Percentiles rank a stretch among this genome's conserved stretches.
Evolutionary conservation across 371 early-diverging fungal species (phyloP).

Genomic region (Mucor circinelloides): DNA sequence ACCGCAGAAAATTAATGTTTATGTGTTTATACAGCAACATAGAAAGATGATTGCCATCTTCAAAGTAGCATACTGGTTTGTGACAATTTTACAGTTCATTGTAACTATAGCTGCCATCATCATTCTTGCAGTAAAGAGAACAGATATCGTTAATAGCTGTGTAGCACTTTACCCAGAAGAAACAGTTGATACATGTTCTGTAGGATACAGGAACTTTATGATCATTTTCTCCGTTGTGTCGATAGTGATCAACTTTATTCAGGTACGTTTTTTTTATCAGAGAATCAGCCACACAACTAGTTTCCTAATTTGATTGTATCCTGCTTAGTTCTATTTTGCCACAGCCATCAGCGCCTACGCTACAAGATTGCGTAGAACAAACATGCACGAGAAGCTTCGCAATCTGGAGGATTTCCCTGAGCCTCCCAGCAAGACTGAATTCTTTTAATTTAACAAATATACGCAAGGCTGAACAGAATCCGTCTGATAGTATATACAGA

Average conservation of each 20-base stretch:
- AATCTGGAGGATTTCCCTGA: constrained; percentile 38
- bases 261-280: constrained; percentile 22
- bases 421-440: constrained; percentile 23
- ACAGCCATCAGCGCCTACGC: constrained; percentile 33
- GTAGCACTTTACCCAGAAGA: neutral
- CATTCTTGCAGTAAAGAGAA: constrained; percentile 11
- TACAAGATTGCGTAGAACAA: constrained; percentile 31
- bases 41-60: constrained; percentile 28
- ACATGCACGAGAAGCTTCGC: constrained; percentile 33
- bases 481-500: neutral
- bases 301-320: neutral
- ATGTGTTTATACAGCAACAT: constrained; percentile 25
- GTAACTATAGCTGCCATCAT: constrained; percentile 20
- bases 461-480: neutral
- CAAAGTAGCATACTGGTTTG: constrained; percentile 27
- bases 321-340: constrained; percentile 28
- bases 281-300: constrained; percentile 1
- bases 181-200: constrained; percentile 15
- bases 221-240: constrained; percentile 3
- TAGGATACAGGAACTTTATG: constrained; percentile 17
- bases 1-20: neutral
- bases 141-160: constrained; percentile 12
- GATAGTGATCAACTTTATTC: constrained; percentile 18
- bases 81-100: constrained; percentile 15
- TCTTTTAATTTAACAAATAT: constrained; percentile 7